A percentile compares a stretch with the other conserved stretches of the same genome.
Conservation (phyloP, 2,329 filamentous ascomycete genomes). For the Fonsecaea pedrosoi region DNA sequence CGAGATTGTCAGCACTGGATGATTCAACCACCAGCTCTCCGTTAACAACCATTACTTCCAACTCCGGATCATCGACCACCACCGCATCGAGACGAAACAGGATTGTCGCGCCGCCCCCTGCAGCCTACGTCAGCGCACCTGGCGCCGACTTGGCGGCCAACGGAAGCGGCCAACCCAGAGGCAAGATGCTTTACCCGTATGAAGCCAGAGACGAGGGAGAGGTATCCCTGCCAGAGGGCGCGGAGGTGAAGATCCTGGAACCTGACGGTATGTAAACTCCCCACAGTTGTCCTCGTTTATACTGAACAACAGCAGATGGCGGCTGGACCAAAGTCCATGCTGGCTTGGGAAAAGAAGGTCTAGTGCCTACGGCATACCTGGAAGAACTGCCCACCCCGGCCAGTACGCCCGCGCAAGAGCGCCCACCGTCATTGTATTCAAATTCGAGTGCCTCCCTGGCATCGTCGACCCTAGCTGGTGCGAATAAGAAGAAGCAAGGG, state of each 20-base stretch:
- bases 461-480: conserved; percentile 54
- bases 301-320: conserved; percentile 68
- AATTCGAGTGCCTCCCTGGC: conserved; percentile 74
- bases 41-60: conserved; percentile 45
- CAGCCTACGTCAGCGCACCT: conserved; percentile 75
- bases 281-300: not conserved
- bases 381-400: conserved; percentile 64
- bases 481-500: conserved; percentile 75
- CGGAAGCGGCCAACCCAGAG: conserved; percentile 65
- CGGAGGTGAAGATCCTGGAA: conserved; percentile 78
- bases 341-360: conserved; percentile 72
- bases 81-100: conserved; percentile 64
- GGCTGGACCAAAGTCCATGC: conserved; percentile 88
- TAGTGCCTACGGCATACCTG: conserved; percentile 86
- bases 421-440: conserved; percentile 78
- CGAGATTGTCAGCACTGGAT: conserved; percentile 61
- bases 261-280: conserved; percentile 76
- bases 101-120: conserved; percentile 84
- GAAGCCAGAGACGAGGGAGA: conserved; percentile 82
- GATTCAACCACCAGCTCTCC: conserved; percentile 51
- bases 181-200: conserved; percentile 89
- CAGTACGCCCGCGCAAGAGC: conserved; percentile 45
- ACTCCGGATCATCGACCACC: conserved; percentile 39
- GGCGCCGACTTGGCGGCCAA: conserved; percentile 50
- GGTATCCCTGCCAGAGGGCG: conserved; percentile 77